phyloP scores from a whole-genome alignment of 2,329 filamentous ascomycete species.

The Trichoderma sp. region DNA sequence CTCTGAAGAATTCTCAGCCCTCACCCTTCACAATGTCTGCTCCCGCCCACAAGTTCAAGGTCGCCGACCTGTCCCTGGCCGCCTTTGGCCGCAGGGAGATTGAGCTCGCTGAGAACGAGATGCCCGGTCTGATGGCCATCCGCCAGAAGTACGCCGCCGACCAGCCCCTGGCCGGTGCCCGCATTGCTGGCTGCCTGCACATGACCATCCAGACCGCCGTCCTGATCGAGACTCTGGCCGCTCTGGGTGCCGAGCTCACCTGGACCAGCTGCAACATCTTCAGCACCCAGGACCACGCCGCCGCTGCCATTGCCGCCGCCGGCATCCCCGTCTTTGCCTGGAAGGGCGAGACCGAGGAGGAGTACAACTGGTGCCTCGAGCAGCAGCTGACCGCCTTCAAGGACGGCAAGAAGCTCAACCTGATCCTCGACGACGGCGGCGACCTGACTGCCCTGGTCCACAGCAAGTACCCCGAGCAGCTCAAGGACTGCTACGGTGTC shows the following conservation, averaged over 20 bases:
- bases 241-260: conserved; percentile 96
- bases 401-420: conserved; percentile 93
- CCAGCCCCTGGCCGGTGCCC: conserved; percentile 91
- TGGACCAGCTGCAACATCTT: conserved; percentile 99
- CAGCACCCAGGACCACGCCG: conserved; percentile 98
- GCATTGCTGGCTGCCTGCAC: conserved; percentile 97
- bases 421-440: conserved; percentile 98
- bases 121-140: conserved; percentile 97
- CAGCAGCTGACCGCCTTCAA: conserved; percentile 98
- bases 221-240: conserved; percentile 94
- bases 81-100: conserved; percentile 99
- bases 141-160: conserved; percentile 87
- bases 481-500: conserved; percentile 97
- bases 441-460: conserved; percentile 95
- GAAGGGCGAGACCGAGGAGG: conserved; percentile 96
- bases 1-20: conserved; percentile 30
- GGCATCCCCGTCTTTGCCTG: conserved; percentile 84
- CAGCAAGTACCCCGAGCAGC: conserved; percentile 97
- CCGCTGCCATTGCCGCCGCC: conserved; percentile 90
- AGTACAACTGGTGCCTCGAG: conserved; percentile 99
- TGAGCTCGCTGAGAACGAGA: conserved; percentile 93
- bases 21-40: conserved; percentile 61
- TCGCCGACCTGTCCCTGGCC: conserved; percentile 95
- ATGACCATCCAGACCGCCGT: conserved; percentile 99
- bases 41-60: conserved; percentile 94